phyloP scores from a whole-genome alignment of 1,284 basidiomycete genomes.

The Pseudozyma hubeiensis region DNA sequence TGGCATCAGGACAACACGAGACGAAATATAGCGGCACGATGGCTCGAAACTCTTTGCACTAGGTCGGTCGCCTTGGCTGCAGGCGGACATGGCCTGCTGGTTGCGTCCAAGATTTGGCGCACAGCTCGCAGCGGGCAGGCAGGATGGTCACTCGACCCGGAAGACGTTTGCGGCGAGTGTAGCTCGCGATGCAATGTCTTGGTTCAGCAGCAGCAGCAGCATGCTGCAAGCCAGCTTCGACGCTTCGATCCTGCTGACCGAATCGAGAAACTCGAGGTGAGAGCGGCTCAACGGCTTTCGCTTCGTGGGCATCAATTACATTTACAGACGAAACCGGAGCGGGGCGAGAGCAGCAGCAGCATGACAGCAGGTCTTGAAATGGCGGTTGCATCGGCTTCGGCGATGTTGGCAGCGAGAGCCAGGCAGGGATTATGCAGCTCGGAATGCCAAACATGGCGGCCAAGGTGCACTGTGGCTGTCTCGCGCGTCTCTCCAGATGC shows the following conservation, averaged over 20 bases:
- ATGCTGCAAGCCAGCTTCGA: background rate
- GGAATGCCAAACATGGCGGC: slow-evolving; percentile 25
- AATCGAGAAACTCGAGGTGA: background rate
- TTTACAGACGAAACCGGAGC: too few species aligned
- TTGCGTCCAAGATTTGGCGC: background rate
- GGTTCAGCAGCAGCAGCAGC: background rate
- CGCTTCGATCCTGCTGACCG: background rate
- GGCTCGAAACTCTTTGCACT: background rate
- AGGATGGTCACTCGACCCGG: background rate
- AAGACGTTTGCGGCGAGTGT: too few species aligned
- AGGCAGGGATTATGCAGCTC: background rate
- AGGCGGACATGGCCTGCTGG: slow-evolving; percentile 3
- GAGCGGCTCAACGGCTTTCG: too few species aligned
- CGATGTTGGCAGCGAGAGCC: slow-evolving; percentile 13
- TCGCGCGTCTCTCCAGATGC: background rate
- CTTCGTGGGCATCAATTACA: too few species aligned
- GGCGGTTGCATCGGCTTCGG: slow-evolving; percentile 31
- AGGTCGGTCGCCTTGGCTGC: too few species aligned
- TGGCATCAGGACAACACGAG: background rate
- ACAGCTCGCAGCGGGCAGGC: slow-evolving; percentile 5
- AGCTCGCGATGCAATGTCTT: too few species aligned
- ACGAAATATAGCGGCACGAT: slow-evolving; percentile 9
- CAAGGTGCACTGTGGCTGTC: slow-evolving; percentile 4
- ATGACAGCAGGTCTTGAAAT: slow-evolving; percentile 5
- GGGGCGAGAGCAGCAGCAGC: background rate